Evolutionary conservation across 1,139 yeast genomes (phyloP).

Genomic region (Hanseniaspora uvarum): DNA sequence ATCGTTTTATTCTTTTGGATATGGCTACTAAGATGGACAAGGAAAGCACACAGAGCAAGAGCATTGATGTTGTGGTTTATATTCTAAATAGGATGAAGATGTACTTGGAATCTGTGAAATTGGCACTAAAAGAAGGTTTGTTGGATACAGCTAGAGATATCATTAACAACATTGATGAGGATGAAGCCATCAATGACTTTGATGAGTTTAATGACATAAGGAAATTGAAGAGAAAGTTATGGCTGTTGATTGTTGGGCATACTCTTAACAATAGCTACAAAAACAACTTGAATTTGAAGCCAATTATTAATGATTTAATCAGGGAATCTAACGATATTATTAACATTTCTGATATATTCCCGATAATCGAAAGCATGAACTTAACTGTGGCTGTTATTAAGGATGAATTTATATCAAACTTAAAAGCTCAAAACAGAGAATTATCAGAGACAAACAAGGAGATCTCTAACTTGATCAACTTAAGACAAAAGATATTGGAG

Average conservation of each 20-base stretch:
- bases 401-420: conserved; percentile 66
- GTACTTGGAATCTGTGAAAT: conserved; percentile 68
- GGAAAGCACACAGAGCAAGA: conserved; percentile 54
- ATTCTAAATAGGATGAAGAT: conserved; percentile 48
- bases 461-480: conserved; percentile 62
- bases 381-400: conserved; percentile 66
- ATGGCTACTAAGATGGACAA: conserved; percentile 50
- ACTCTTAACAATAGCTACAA: conserved; percentile 38
- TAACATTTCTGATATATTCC: conserved; percentile 70
- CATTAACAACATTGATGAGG: not conserved
- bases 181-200: not conserved
- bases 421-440: conserved; percentile 59
- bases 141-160: conserved; percentile 46
- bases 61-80: conserved; percentile 36
- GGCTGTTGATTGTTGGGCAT: conserved; percentile 56
- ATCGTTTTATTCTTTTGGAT: conserved; percentile 65
- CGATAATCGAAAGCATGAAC: conserved; percentile 72
- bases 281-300: conserved; percentile 23
- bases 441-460: conserved; percentile 59
- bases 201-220: conserved; percentile 38
- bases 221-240: conserved; percentile 53
- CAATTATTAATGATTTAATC: conserved; percentile 35
- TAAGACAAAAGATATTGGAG: conserved; percentile 50
- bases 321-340: conserved; percentile 45
- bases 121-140: conserved; percentile 57